Base-by-base conservation (phyloP, 805 yeast genomes). In the Candida maesae region DNA sequence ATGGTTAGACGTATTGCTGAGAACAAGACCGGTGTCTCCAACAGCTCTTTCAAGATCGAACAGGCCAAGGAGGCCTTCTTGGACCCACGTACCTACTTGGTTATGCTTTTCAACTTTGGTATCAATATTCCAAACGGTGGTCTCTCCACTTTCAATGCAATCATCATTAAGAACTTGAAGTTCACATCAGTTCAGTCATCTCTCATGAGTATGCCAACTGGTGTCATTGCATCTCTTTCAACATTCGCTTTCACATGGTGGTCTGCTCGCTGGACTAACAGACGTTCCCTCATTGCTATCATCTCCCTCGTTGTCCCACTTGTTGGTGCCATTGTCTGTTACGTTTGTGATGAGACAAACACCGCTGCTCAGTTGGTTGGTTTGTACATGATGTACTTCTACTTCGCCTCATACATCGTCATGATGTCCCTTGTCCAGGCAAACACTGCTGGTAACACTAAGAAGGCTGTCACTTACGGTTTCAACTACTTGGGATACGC, bases 401-500 rank as follows among this genome's bases (percentile, higher is more conserved):
- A 56, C 35, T 56, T 58, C 37, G 53, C 59, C 12, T 53, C 63
- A 1, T 64, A 65, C 44, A 64, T 66, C 25, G 60, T 56, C 10
- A 35, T 57, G 50, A 50, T 58, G 15, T 51, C 69, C 1, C 55
- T 59, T 26, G 61, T 55, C 27, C 65, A 64, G 39, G 65, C 73
- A 8, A 71, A 71, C 45, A 68, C 74, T 10, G 70, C 75, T 8
- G 75, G 76, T n/a, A 60, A 67, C 37, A 69, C 74, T 7, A 71
- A 70, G 47, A 64, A 70, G 39, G 58, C 67, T 13, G 60, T 58
- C 18, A 56, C 61, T 18, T 61, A 65, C 43, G 63, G 66, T 15
- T 56, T 65, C 46, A 60, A 58, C 51, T 65, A 61, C 35, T 46
- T 64, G 30, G 70, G 67, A 13, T 68, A 70, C 46, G 64, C 71